Base-by-base conservation (phyloP, 2,329 filamentous ascomycete species). In the Ceratocystiopsis minuta region DNA sequence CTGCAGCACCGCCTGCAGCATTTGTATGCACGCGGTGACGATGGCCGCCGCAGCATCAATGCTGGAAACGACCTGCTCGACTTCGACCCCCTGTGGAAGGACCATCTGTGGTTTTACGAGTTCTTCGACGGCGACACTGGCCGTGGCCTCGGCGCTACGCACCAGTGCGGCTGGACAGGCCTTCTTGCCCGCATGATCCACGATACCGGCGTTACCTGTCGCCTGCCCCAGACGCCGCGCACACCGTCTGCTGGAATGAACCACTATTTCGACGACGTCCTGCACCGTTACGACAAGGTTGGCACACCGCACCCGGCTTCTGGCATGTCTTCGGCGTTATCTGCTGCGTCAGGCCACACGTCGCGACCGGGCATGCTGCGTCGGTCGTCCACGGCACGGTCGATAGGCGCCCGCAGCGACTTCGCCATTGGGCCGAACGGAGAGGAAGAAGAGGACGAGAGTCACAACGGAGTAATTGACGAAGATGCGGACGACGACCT, bases 121-220 rank as follows among this genome's bases (percentile, higher is more conserved):
- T 96, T 92, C 67, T 96, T 96, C 56, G 88, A 96, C 55, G 88
- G 86, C 34, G 87, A 96, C 57, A 78, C 69, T 40, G 88, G 88
- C 14, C 80, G 86, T 50, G 88, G 90, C 15, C 70, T 96, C 1
- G 88, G 88, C 44, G 85, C 88, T 34, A 88, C 79, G 38, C 90
- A 96, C 60, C 90, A 96, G 60, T 94, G 85, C 55, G 88, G 88
- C 39, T 96, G 90, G 88, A 95, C 88, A 34, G 88, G 88, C 18
- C 61, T 96, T 50, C 86, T 96, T 57, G 88, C 88, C 20, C 87
- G 92, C 61, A 82, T 96, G 75, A 96, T 96, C 46, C 88, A 96
- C 53, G 90, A 96, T 55, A 95, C 88, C 51, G 88, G 87, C 50
- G 71, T 92, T 55, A 90, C 77, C 57, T 94, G 87, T 58, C 83